These are phyloP conservation scores for Prototheca wickerhamii DNA, from an alignment of 163 green algal genomes.

Conservation along the genomic window DNA sequence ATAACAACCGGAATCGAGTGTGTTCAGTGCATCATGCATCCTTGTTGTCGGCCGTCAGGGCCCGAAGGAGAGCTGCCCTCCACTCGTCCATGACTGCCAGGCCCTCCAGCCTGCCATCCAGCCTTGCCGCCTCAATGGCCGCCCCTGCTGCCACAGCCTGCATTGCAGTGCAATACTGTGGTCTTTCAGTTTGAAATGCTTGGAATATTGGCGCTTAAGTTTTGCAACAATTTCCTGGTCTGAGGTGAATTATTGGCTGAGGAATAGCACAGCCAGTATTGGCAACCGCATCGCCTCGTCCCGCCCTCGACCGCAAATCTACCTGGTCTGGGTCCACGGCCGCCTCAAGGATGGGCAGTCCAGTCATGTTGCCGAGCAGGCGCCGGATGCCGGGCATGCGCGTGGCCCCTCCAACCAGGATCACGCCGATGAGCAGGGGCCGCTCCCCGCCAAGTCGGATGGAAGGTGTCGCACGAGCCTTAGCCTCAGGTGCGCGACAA, in stretches of 20 bases:
- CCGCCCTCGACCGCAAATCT: not conserved
- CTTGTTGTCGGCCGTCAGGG: conserved; percentile 37
- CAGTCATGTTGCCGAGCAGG: conserved; percentile 86
- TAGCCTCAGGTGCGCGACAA: too few relatives aligned
- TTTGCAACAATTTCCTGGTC: not conserved
- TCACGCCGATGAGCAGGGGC: conserved; percentile 36
- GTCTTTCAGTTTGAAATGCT: not conserved
- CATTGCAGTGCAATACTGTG: not conserved
- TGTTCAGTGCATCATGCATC: not conserved
- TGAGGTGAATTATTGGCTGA: not conserved
- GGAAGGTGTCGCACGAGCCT: too few relatives aligned
- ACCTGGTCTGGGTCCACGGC: conserved; percentile 65
- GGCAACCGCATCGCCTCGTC: not conserved
- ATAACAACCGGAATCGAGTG: not conserved
- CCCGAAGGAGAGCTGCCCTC: conserved; percentile 74
- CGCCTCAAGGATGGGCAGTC: conserved; percentile 36
- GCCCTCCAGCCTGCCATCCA: conserved; percentile 64
- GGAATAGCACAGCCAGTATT: not conserved
- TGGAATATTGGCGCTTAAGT: not conserved
- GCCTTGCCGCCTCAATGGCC: conserved; percentile 71
- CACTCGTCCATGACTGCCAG: conserved; percentile 83
- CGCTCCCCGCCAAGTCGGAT: not conserved
- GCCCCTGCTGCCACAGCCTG: conserved; percentile 78
- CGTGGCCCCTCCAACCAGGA: conserved; percentile 83
- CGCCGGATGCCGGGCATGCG: conserved; percentile 65